These are phyloP conservation scores for Bassia scoparia DNA, from an alignment of 148 eudicot genomes.

Conservation along the genomic window DNA sequence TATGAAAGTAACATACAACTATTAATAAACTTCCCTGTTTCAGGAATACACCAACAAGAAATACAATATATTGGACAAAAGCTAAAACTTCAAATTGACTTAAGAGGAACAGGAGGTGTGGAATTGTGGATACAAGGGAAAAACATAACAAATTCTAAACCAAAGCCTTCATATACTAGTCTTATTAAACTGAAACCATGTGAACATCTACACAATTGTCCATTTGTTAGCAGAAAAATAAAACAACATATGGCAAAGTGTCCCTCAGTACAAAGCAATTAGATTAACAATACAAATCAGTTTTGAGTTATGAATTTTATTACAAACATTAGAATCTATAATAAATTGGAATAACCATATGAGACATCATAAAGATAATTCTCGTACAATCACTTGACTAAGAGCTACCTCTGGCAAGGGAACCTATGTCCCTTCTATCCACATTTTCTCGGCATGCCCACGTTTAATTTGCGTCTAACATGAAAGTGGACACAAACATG, in stretches of 20 bases:
- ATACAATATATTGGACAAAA: too few relatives aligned
- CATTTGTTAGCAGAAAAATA: too few relatives aligned
- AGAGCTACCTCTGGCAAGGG: slow-evolving; percentile 85
- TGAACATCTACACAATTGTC: neutral
- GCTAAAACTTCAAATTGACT: too few relatives aligned
- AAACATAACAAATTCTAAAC: too few relatives aligned
- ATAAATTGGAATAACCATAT: neutral
- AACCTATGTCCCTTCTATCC: slow-evolving; percentile 59
- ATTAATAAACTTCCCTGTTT: too few relatives aligned
- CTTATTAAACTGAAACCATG: neutral
- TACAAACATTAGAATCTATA: neutral
- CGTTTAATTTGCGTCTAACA: slow-evolving; percentile 42
- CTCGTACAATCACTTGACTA: neutral
- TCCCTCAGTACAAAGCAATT: too few relatives aligned
- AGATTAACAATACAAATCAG: neutral
- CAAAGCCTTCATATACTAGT: too few relatives aligned
- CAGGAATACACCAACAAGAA: too few relatives aligned
- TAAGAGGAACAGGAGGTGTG: too few relatives aligned
- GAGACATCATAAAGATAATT: neutral
- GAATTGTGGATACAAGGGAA: too few relatives aligned
- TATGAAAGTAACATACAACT: too few relatives aligned
- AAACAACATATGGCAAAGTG: too few relatives aligned
- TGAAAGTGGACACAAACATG: neutral
- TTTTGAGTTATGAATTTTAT: neutral
- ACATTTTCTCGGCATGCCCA: slow-evolving; percentile 33